A percentile compares a stretch with the other conserved stretches of the same genome.
These are phyloP conservation scores for Camellia lanceoleosa DNA, from an alignment of 148 eudicot species.

Conservation along the genomic window DNA sequence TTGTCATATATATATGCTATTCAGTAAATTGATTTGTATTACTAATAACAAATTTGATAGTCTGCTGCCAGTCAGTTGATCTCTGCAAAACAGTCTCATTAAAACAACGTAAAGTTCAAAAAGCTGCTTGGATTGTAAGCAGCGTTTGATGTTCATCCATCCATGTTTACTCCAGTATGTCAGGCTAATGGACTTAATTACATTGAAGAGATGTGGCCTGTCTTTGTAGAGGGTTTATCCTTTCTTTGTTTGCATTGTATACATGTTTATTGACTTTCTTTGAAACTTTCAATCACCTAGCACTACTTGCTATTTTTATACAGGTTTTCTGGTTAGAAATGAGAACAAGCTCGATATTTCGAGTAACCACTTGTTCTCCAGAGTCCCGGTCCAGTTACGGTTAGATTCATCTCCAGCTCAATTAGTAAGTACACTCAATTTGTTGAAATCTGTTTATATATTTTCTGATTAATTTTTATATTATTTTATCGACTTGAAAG, in stretches of 20 bases:
- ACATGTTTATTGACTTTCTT: not conserved
- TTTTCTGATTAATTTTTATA: not conserved
- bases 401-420: slow-evolving; percentile 28
- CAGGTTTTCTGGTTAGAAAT: slow-evolving; percentile 41
- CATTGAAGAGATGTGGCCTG: slow-evolving; percentile 7
- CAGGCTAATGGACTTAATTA: slow-evolving; percentile 2
- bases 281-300: slow-evolving; percentile 21
- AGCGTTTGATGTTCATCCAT: not conserved
- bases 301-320: slow-evolving; percentile 14
- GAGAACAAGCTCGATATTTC: slow-evolving; percentile 31
- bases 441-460: not conserved
- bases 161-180: not conserved
- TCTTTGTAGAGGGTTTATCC: not conserved
- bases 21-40: slow-evolving; percentile 3
- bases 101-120: not conserved
- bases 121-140: slow-evolving; percentile 4
- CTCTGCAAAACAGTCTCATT: slow-evolving; percentile 1
- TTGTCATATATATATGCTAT: not conserved
- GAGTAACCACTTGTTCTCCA: slow-evolving; percentile 22
- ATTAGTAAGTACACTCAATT: slow-evolving; percentile 34
- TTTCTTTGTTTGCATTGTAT: not conserved
- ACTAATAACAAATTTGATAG: slow-evolving; percentile 1
- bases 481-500: not conserved
- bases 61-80: slow-evolving; percentile 8
- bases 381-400: slow-evolving; percentile 28